phyloP scores from a whole-genome alignment of 192 early-diverging fungal genomes.

The Lobosporangium transversale region DNA sequence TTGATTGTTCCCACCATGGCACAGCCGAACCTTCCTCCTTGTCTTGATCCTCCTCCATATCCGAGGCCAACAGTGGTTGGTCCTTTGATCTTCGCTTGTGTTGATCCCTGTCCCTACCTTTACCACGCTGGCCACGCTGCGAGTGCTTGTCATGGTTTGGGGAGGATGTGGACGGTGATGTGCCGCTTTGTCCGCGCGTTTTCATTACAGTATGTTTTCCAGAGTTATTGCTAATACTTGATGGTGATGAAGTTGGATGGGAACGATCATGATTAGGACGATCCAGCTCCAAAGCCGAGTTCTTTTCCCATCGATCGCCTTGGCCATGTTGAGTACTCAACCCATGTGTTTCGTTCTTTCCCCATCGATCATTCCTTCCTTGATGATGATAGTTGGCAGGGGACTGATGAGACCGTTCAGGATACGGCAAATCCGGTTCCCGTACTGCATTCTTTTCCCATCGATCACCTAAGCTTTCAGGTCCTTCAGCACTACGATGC shows the following conservation, averaged over 20 bases:
- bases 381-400: no score
- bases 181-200: constrained; percentile 4
- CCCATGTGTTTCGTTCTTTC: no score
- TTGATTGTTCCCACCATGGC: constrained; percentile 50
- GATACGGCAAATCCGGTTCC: constrained; percentile 33
- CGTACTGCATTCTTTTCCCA: constrained; percentile 23
- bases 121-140: constrained; percentile 20
- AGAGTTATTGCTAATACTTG: not conserved
- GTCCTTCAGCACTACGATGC: not conserved
- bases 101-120: constrained; percentile 34
- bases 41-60: not conserved
- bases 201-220: constrained; percentile 5
- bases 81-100: constrained; percentile 31
- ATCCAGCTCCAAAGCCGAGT: no score
- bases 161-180: not conserved
- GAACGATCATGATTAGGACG: no score
- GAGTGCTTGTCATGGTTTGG: constrained; percentile 8
- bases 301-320: no score
- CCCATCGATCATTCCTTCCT: no score
- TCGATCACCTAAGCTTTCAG: constrained; percentile 4
- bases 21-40: constrained; percentile 8
- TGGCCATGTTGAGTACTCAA: no score
- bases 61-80: not conserved
- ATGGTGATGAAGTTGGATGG: not conserved
- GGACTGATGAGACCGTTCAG: not conserved